phyloP scores from a whole-genome alignment of 805 yeast genomes.

The Candida tammaniensis region DNA sequence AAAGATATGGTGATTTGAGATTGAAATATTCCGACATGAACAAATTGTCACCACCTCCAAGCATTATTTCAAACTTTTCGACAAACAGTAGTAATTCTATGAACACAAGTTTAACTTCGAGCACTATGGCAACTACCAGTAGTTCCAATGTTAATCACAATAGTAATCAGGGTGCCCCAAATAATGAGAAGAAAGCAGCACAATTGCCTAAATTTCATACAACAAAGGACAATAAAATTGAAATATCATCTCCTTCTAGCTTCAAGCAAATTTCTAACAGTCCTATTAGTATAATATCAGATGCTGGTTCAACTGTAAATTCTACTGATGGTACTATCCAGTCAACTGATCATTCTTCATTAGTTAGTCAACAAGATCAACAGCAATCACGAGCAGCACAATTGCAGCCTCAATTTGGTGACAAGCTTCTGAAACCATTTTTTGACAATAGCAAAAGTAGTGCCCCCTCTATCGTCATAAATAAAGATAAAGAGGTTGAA shows the following conservation, averaged over 20 bases:
- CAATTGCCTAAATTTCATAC: constrained; percentile 4
- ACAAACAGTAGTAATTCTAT: neutral
- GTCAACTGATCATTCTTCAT: constrained; percentile 28
- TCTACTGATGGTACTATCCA: constrained; percentile 27
- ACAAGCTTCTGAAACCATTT: too few relatives aligned
- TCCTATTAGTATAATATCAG: constrained; percentile 27
- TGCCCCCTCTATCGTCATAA: constrained; percentile 4
- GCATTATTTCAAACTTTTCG: constrained; percentile 2
- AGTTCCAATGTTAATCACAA: neutral
- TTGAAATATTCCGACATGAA: constrained; percentile 7
- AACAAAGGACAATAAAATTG: constrained; percentile 11
- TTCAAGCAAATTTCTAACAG: constrained; percentile 18
- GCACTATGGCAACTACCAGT: too few relatives aligned
- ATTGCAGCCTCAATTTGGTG: constrained; percentile 1
- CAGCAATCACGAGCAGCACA: constrained; percentile 1
- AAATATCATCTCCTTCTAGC: constrained; percentile 12
- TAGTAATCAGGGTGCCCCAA: neutral
- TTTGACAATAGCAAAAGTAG: constrained; percentile 8
- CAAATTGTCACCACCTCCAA: constrained; percentile 13
- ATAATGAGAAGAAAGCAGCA: neutral
- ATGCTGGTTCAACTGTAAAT: constrained; percentile 25
- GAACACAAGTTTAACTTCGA: neutral
- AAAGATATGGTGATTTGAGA: constrained; percentile 11
- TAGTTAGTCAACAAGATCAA: constrained; percentile 15
- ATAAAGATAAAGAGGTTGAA: constrained; percentile 5